Percentiles rank a stretch among this genome's conserved stretches.
phyloP scores from a whole-genome alignment of 306 rosid genomes.

The Cucurbita argyrosperma region DNA sequence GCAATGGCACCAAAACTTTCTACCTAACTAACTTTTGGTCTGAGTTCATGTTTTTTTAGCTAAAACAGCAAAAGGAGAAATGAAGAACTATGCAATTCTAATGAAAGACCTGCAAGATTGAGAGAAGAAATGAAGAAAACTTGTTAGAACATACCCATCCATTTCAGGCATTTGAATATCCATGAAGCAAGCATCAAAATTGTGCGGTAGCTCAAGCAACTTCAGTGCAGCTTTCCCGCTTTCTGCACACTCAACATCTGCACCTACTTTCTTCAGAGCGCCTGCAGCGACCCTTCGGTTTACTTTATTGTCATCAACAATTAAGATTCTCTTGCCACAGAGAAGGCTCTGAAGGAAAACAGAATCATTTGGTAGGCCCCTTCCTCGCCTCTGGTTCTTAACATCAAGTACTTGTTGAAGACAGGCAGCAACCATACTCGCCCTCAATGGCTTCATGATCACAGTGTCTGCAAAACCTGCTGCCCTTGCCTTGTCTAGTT shows the following conservation, averaged over 20 bases:
- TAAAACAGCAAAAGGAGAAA: not conserved
- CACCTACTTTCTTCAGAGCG: slow-evolving; percentile 78
- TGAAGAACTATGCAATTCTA: not conserved
- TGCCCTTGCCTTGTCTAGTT: slow-evolving; percentile 54
- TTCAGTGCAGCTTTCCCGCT: slow-evolving; percentile 83
- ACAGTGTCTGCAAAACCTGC: slow-evolving; percentile 81
- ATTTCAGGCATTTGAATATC: slow-evolving; percentile 99
- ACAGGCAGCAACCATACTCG: slow-evolving; percentile 96
- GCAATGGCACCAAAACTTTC: not conserved
- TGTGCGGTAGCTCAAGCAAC: slow-evolving; percentile 70
- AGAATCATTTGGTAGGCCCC: slow-evolving; percentile 46
- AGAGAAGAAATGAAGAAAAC: not conserved
- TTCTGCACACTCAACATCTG: slow-evolving; percentile 65
- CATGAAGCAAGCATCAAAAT: slow-evolving; percentile 96
- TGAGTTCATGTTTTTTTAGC: not conserved
- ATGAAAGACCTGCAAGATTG: not conserved
- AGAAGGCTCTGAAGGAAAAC: slow-evolving; percentile 49
- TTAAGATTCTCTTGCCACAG: slow-evolving; percentile 65
- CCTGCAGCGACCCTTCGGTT: slow-evolving; percentile 98
- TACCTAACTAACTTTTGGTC: not conserved
- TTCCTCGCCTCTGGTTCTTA: slow-evolving; percentile 64
- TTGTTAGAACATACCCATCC: slow-evolving; percentile 63
- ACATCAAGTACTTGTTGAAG: slow-evolving; percentile 86
- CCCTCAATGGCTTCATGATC: slow-evolving; percentile 91
- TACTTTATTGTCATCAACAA: slow-evolving; percentile 82